Conservation (phyloP, 768 basidiomycete species). For the Xerocomellus chrysenteron region DNA sequence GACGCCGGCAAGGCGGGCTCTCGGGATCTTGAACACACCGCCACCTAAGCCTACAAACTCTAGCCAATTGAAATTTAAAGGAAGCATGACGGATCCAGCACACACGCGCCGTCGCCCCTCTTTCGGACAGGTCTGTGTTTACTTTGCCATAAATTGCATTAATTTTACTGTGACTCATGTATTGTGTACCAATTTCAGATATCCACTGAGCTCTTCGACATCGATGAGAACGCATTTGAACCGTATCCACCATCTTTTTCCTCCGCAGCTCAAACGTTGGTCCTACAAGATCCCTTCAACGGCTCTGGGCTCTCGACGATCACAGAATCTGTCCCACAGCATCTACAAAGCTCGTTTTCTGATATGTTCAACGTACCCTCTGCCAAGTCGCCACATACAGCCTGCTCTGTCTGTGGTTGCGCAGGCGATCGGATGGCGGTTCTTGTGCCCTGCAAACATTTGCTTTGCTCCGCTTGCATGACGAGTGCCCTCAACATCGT, state of each 20-base stretch:
- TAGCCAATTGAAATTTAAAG: slow-evolving; percentile 60
- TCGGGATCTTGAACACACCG: slow-evolving; percentile 51
- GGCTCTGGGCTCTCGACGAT: slow-evolving; percentile 34
- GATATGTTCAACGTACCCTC: slow-evolving; percentile 23
- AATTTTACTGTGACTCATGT: slow-evolving; percentile 18
- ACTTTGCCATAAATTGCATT: slow-evolving; percentile 2
- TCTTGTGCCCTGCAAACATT: slow-evolving; percentile 72
- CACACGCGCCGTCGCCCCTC: slow-evolving; percentile 42
- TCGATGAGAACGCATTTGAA: slow-evolving; percentile 69
- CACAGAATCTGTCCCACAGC: slow-evolving; percentile 28
- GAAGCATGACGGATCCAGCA: slow-evolving; percentile 72
- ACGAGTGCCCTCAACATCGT: slow-evolving; percentile 88
- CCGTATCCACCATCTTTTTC: slow-evolving; percentile 42
- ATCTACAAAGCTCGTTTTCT: slow-evolving; percentile 19
- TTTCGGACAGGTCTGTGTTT: slow-evolving; percentile 40
- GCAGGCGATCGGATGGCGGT: slow-evolving; percentile 53
- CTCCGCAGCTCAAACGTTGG: slow-evolving; percentile 33
- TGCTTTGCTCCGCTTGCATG: slow-evolving; percentile 76
- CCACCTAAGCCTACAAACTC: slow-evolving; percentile 61
- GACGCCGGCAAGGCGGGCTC: slow-evolving; percentile 36
- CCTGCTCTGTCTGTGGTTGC: slow-evolving; percentile 67
- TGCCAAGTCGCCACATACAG: slow-evolving; percentile 19
- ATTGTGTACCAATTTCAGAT: slow-evolving; percentile 30
- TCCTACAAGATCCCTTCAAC: slow-evolving; percentile 46
- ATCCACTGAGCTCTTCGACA: slow-evolving; percentile 65